These are phyloP conservation scores for Colletotrichum eremochloae DNA, from an alignment of 2,329 filamentous ascomycete genomes.

Conservation along the genomic window DNA sequence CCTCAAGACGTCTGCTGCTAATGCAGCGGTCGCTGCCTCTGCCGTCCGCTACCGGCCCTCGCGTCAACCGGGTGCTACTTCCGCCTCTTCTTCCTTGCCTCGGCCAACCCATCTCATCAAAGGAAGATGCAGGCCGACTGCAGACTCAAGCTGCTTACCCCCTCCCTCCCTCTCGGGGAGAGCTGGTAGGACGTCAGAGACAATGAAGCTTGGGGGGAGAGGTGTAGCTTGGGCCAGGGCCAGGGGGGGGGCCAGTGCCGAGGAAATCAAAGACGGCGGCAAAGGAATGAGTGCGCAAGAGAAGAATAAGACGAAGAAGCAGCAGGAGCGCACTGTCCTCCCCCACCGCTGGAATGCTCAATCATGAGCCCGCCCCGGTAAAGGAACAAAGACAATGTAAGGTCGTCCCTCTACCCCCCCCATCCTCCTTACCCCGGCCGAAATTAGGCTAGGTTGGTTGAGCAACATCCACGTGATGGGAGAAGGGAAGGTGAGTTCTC, in stretches of 20 bases:
- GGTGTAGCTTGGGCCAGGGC: conserved; percentile 19
- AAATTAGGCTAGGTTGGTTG: conserved; percentile 34
- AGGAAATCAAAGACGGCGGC: conserved; percentile 28
- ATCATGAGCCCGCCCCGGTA: conserved; percentile 23
- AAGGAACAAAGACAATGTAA: conserved; percentile 41
- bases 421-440: conserved; percentile 13
- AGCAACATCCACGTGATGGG: conserved; percentile 36
- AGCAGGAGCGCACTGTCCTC: conserved; percentile 25
- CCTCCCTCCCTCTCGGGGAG: neutral
- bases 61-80: conserved; percentile 1
- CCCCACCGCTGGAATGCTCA: conserved; percentile 17
- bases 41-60: conserved; percentile 15
- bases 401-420: neutral
- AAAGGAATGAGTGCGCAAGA: conserved; percentile 38
- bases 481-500: conserved; percentile 14
- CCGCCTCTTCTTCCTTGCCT: conserved; percentile 12
- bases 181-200: conserved; percentile 29
- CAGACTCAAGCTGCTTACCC: conserved; percentile 17
- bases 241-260: conserved; percentile 31
- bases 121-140: conserved; percentile 33
- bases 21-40: conserved; percentile 27
- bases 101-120: conserved; percentile 35
- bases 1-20: conserved; percentile 11
- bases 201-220: conserved; percentile 28
- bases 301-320: neutral